These are phyloP conservation scores for Leccinum longicurvipes DNA, from an alignment of 768 basidiomycete genomes.

Conservation along the genomic window DNA sequence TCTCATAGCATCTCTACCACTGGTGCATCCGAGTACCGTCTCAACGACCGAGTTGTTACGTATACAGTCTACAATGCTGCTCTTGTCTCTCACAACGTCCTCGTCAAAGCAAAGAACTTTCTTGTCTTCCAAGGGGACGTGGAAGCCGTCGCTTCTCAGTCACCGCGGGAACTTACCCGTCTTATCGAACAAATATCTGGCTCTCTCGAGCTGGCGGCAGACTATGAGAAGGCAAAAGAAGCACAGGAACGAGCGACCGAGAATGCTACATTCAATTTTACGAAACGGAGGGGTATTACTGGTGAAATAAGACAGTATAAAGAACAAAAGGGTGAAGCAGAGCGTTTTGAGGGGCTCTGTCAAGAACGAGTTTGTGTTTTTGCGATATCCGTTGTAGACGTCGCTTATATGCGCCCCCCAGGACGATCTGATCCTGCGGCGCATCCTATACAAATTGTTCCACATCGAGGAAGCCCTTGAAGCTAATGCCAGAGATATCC, in stretches of 20 bases:
- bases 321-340: constrained; percentile 93
- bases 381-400: background rate
- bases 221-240: constrained; percentile 87
- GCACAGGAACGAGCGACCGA: constrained; percentile 90
- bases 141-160: constrained; percentile 95
- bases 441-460: constrained; percentile 83
- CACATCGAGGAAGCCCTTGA: constrained; percentile 86
- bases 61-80: constrained; percentile 88
- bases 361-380: constrained; percentile 59
- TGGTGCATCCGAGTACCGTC: constrained; percentile 87
- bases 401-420: constrained; percentile 30
- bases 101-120: constrained; percentile 99
- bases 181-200: constrained; percentile 97
- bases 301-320: constrained; percentile 97
- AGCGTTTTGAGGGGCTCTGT: constrained; percentile 76
- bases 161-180: constrained; percentile 80
- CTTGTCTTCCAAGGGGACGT: constrained; percentile 99
- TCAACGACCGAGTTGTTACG: constrained; percentile 78
- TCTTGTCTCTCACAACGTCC: constrained; percentile 86
- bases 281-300: constrained; percentile 87
- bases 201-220: constrained; percentile 81
- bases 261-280: constrained; percentile 91
- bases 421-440: constrained; percentile 80
- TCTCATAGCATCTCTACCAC: constrained; percentile 73
- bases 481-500: constrained; percentile 64